Evolutionary conservation across 768 basidiomycete species (phyloP).

Genomic region (Hygrophorus pudorinus): DNA sequence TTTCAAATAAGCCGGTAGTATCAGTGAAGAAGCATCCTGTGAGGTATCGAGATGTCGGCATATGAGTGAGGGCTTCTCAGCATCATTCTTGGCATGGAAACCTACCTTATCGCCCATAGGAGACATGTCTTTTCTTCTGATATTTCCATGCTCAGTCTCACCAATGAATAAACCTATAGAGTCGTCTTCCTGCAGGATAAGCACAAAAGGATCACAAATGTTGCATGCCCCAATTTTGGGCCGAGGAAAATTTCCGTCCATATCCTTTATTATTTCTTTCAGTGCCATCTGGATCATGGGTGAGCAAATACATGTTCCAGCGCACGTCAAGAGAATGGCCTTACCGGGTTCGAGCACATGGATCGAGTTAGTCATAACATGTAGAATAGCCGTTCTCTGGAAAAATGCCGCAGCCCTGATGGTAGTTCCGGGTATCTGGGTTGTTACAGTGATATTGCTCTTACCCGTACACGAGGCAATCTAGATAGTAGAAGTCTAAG

Average conservation of each 20-base stretch:
- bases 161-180: conserved; percentile 79
- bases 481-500: conserved; percentile 25
- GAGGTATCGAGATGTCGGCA: conserved; percentile 57
- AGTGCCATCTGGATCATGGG: conserved; percentile 52
- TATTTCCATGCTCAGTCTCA: conserved; percentile 71
- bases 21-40: conserved; percentile 76
- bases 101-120: conserved; percentile 78
- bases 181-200: conserved; percentile 78
- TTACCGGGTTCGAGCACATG: conserved; percentile 78
- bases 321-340: conserved; percentile 14
- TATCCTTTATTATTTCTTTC: conserved; percentile 71
- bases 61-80: conserved; percentile 3
- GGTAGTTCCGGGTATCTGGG: conserved; percentile 67
- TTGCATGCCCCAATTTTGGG: conserved; percentile 73
- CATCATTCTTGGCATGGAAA: not conserved
- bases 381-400: conserved; percentile 74
- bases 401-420: conserved; percentile 83
- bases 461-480: conserved; percentile 52
- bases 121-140: conserved; percentile 81
- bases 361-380: conserved; percentile 75
- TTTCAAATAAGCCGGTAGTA: conserved; percentile 47
- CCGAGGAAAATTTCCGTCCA: conserved; percentile 64
- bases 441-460: conserved; percentile 59
- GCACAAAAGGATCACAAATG: conserved; percentile 81
- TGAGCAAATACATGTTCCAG: not conserved